Conservation (phyloP, 805 yeast genomes). For the Saccharomycopsis capsularis region DNA sequence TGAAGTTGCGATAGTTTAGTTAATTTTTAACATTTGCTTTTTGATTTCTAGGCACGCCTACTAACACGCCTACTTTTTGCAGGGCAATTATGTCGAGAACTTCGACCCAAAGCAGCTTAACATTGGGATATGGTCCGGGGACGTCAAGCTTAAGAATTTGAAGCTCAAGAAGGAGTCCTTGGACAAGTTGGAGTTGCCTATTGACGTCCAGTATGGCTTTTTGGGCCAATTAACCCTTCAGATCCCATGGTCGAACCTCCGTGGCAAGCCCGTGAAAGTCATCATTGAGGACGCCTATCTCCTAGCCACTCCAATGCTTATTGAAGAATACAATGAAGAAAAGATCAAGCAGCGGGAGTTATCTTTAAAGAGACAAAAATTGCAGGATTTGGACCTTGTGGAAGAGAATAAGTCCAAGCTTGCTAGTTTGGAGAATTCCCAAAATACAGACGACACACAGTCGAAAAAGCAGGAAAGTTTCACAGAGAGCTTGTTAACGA, state of each 20-base stretch:
- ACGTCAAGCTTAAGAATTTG: slow-evolving; percentile 76
- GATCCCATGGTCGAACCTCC: slow-evolving; percentile 95
- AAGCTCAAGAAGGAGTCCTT: slow-evolving; percentile 80
- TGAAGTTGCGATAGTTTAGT: no score
- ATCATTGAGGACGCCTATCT: slow-evolving; percentile 80
- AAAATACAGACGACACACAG: slow-evolving; percentile 14
- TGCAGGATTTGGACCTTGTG: slow-evolving; percentile 54
- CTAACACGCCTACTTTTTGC: neutral
- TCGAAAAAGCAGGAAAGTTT: slow-evolving; percentile 63
- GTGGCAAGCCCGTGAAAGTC: slow-evolving; percentile 86
- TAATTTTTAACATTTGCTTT: no score
- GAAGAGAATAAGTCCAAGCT: slow-evolving; percentile 36
- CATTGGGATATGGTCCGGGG: slow-evolving; percentile 97
- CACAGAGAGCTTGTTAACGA: slow-evolving; percentile 79
- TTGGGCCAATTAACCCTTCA: slow-evolving; percentile 83
- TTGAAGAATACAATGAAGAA: slow-evolving; percentile 52
- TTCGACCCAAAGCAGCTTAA: slow-evolving; percentile 93
- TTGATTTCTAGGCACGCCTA: neutral
- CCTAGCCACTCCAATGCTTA: slow-evolving; percentile 67
- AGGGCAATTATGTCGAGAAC: slow-evolving; percentile 78
- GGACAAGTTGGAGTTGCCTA: slow-evolving; percentile 78
- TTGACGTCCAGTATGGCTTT: slow-evolving; percentile 84
- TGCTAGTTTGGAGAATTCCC: slow-evolving; percentile 26
- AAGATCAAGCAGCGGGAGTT: slow-evolving; percentile 58
- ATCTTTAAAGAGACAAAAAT: slow-evolving; percentile 54